Percentiles rank a stretch among this genome's conserved stretches.
phyloP scores from a whole-genome alignment of 306 rosid species.

The Ormosia semicastrata region DNA sequence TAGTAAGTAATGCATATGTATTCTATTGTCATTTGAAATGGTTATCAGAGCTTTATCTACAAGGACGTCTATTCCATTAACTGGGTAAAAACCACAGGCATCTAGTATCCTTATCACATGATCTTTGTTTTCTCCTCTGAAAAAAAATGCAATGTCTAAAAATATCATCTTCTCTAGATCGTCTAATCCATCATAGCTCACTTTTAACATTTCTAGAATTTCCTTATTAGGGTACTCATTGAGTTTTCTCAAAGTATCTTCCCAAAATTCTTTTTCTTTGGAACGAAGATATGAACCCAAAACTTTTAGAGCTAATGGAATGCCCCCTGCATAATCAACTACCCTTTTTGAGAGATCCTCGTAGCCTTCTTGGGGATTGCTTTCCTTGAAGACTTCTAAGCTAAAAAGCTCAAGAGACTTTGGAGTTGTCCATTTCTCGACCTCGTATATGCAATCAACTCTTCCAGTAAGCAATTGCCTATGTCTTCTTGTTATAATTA shows the following conservation, averaged over 20 bases:
- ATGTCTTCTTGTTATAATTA: conserved; percentile 20
- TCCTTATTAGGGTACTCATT: background rate
- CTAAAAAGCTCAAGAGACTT: conserved; percentile 8
- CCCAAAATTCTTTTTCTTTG: background rate
- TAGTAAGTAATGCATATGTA: conserved; percentile 43
- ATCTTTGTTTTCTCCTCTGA: background rate
- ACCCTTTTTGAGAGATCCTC: background rate
- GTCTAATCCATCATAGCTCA: conserved; percentile 14
- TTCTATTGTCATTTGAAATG: background rate
- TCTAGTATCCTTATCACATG: background rate
- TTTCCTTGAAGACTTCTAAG: background rate
- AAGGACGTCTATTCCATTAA: conserved; percentile 11
- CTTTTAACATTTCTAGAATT: background rate
- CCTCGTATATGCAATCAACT: background rate
- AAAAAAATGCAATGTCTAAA: conserved; percentile 32
- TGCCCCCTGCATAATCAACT: background rate
- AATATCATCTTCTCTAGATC: background rate
- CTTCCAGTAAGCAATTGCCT: background rate
- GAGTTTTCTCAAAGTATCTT: background rate
- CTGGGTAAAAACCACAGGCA: conserved; percentile 14
- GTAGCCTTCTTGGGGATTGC: background rate
- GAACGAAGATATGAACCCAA: conserved; percentile 13
- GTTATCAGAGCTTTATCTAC: conserved; percentile 27
- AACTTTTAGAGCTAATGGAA: conserved; percentile 29
- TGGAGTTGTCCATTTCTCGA: background rate